phyloP scores from a whole-genome alignment of 768 basidiomycete genomes.

The Myochromella boudieri region DNA sequence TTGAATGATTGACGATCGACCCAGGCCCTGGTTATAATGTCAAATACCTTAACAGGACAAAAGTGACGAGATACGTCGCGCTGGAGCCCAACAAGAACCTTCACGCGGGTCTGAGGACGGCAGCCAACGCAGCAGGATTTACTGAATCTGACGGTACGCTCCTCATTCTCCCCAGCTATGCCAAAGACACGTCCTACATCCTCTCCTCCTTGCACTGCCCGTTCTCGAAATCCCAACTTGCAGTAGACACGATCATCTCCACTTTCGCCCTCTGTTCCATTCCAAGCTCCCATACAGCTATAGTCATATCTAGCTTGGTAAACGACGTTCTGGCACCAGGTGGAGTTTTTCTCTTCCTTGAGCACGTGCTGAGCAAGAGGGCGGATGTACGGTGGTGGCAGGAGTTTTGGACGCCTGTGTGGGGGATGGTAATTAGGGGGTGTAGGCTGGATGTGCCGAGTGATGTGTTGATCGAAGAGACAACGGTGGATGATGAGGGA shows the following conservation, averaged over 20 bases:
- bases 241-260: conserved; percentile 63
- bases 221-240: conserved; percentile 19
- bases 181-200: conserved; percentile 55
- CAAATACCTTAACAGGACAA: conserved; percentile 52
- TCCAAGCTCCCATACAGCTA: conserved; percentile 50
- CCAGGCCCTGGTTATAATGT: conserved; percentile 64
- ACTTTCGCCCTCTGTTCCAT: conserved; percentile 68
- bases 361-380: conserved; percentile 61
- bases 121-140: conserved; percentile 53
- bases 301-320: conserved; percentile 45
- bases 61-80: conserved; percentile 68
- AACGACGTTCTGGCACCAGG: conserved; percentile 59
- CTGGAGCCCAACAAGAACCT: conserved; percentile 69
- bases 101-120: conserved; percentile 53
- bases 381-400: conserved; percentile 72
- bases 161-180: conserved; percentile 60
- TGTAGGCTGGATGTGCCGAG: conserved; percentile 63
- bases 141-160: conserved; percentile 40
- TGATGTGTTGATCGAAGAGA: conserved; percentile 42
- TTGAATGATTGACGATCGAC: background rate
- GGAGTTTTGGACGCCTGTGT: conserved; percentile 68
- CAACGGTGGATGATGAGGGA: conserved; percentile 20
- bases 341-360: conserved; percentile 65
- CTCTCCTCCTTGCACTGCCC: conserved; percentile 28
- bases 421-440: conserved; percentile 59